phyloP scores from a whole-genome alignment of 1,139 yeast species.

The Kluyveromyces sp. region DNA sequence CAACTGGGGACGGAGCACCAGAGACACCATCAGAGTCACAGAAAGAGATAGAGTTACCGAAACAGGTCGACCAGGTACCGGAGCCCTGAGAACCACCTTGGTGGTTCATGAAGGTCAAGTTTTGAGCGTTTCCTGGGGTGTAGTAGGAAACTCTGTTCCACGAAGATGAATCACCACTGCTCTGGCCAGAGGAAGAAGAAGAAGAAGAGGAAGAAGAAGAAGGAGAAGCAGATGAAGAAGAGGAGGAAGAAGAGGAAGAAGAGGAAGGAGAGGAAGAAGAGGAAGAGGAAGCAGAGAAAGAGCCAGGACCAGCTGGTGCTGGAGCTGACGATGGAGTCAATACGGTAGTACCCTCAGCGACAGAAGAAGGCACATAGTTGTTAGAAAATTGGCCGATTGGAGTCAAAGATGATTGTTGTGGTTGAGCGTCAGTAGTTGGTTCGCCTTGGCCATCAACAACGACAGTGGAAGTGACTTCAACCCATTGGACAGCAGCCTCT shows the following conservation, averaged over 20 bases:
- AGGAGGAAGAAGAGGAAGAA: constrained; percentile 22
- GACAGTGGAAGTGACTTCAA: constrained; percentile 72
- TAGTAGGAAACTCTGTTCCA: constrained; percentile 79
- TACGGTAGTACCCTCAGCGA: constrained; percentile 13
- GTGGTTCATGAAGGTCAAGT: constrained; percentile 76
- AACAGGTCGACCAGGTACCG: constrained; percentile 76
- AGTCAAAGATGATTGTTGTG: constrained; percentile 9
- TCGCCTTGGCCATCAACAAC: constrained; percentile 42
- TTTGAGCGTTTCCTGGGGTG: constrained; percentile 54
- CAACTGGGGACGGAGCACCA: constrained; percentile 55
- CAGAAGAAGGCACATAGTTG: constrained; percentile 11
- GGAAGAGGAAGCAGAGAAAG: constrained; percentile 18
- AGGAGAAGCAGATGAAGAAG: constrained; percentile 28
- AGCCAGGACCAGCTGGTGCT: too few species aligned
- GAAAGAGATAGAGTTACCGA: constrained; percentile 83
- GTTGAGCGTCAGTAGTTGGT: constrained; percentile 9
- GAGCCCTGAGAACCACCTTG: constrained; percentile 76
- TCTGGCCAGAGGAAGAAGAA: constrained; percentile 31
- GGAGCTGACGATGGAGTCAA: constrained; percentile 19
- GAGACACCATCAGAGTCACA: constrained; percentile 67
- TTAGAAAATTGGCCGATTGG: constrained; percentile 10
- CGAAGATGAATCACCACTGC: constrained; percentile 39
- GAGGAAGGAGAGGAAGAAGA: constrained; percentile 13
- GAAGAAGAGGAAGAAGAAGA: constrained; percentile 30
- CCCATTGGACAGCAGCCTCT: constrained; percentile 55